Base-by-base conservation (phyloP, 108 stramenopile genomes). In the Seminavis robusta region DNA sequence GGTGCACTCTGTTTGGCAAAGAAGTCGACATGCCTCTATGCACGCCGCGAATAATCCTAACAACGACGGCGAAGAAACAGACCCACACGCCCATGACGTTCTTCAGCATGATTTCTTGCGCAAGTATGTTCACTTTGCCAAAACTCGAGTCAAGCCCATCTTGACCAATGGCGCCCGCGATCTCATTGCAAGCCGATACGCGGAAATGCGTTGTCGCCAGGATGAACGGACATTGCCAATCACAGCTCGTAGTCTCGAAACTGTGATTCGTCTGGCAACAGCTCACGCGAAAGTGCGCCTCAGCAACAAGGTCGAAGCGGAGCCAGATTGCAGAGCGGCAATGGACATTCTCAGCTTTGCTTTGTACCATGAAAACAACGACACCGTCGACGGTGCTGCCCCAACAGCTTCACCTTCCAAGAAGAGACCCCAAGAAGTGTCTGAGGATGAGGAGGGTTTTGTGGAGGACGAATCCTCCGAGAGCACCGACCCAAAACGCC, bases 221-320 rank as follows among this genome's bases (percentile, higher is more conserved):
- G 94, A 93, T 60, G 92, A 93, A 50, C 70, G 90, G 21, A 94
- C 80, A 34, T 73, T 93, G 33, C 90, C 90, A 31, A 88, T 99
- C 4, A 99, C 99, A 3, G 96, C 99, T 3, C 97, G 99, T 59
- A 90, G 90, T 40, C 69, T 99, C 56, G 99, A 99, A 77, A 98
- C 97, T 20, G 81, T 99, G 25, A 99, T 99, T 69, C 96, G 99
- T 33, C 62, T 99, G 46, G 83, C 94, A 0, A 95, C 90, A 47
- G 99, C 99, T 7, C 97, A 98, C 57, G 97, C 99, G 15, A 98
- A 99, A 74, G 84, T 83, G 15, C 76, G 88, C 15, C 59, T 91
- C 17, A 84, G 79, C 54, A 37, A 59, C 33, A 71, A 69, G 4
- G 81, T 89, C 0, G 89, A 89, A 69, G 79, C 83, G 3, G 69